A percentile compares a stretch with the other conserved stretches of the same genome.
These are phyloP conservation scores for Neltuma alba DNA, from an alignment of 306 rosid species.

Conservation along the genomic window DNA sequence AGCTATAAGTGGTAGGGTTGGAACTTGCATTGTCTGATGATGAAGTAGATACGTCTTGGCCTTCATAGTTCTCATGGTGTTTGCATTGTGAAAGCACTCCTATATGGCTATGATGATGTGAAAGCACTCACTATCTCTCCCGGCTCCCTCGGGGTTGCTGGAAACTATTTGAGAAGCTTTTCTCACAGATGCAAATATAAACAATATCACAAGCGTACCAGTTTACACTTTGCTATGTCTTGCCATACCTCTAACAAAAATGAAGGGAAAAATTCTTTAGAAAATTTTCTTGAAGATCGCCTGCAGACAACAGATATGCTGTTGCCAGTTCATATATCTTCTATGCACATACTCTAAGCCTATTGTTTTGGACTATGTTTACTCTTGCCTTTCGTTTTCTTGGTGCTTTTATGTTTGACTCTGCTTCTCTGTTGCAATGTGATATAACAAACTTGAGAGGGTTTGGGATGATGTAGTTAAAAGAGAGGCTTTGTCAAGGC, in stretches of 20 bases:
- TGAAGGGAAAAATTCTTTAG: neutral
- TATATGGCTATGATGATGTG: slow-evolving; percentile 27
- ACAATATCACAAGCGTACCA: neutral
- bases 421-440: too few species aligned
- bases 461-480: slow-evolving; percentile 34
- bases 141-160: neutral
- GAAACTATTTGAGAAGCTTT: neutral
- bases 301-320: neutral
- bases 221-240: neutral
- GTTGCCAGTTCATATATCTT: neutral
- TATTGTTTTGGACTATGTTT: neutral
- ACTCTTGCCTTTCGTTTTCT: neutral
- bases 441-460: slow-evolving; percentile 16
- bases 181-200: neutral
- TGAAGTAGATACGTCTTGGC: too few species aligned
- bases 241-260: neutral
- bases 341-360: neutral
- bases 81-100: too few species aligned
- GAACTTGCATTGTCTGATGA: too few species aligned
- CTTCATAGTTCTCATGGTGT: too few species aligned
- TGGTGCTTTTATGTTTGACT: neutral
- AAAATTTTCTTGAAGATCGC: neutral
- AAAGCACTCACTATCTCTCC: slow-evolving; percentile 10
- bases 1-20: too few species aligned
- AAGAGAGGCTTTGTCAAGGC: slow-evolving; percentile 97